A percentile compares a stretch with the other conserved stretches of the same genome.
phyloP scores from a whole-genome alignment of 495 filamentous ascomycete species.

The Penicillium flavigenum region DNA sequence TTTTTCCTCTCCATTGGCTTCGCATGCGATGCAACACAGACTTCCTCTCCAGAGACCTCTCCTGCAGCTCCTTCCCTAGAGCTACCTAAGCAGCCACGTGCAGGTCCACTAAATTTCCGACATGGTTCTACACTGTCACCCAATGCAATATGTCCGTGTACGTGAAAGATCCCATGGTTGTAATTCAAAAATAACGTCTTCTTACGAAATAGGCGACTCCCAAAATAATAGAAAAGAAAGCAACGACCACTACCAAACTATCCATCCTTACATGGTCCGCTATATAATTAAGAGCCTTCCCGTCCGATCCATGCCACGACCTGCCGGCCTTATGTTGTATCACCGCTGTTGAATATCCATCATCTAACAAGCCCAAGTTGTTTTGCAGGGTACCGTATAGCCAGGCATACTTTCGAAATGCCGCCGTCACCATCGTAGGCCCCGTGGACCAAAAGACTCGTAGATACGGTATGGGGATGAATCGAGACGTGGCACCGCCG shows the following conservation, averaged over 20 bases:
- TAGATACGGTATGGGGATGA: slow-evolving; percentile 8
- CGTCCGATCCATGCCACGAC: slow-evolving; percentile 15
- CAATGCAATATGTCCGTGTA: background rate
- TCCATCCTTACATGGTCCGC: background rate
- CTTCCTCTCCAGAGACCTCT: too few relatives aligned
- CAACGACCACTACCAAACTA: background rate
- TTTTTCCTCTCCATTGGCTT: too few relatives aligned
- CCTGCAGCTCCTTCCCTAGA: too few relatives aligned
- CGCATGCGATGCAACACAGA: too few relatives aligned
- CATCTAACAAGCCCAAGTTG: slow-evolving; percentile 6
- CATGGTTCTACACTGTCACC: background rate
- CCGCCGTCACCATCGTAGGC: slow-evolving; percentile 12
- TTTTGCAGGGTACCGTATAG: background rate
- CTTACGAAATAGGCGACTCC: background rate
- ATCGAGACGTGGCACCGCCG: slow-evolving; percentile 1
- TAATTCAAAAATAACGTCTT: background rate
- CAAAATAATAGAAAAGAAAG: background rate
- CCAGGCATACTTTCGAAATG: slow-evolving; percentile 8
- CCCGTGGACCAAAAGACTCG: slow-evolving; percentile 15
- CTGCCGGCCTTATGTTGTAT: slow-evolving; percentile 10
- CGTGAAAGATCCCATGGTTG: background rate
- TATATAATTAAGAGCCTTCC: background rate
- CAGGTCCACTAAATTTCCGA: background rate
- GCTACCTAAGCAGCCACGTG: background rate
- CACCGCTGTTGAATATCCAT: slow-evolving; percentile 3